Conservation (phyloP, 352 stramenopile genomes). For the Stephanocyclus meneghinianus region DNA sequence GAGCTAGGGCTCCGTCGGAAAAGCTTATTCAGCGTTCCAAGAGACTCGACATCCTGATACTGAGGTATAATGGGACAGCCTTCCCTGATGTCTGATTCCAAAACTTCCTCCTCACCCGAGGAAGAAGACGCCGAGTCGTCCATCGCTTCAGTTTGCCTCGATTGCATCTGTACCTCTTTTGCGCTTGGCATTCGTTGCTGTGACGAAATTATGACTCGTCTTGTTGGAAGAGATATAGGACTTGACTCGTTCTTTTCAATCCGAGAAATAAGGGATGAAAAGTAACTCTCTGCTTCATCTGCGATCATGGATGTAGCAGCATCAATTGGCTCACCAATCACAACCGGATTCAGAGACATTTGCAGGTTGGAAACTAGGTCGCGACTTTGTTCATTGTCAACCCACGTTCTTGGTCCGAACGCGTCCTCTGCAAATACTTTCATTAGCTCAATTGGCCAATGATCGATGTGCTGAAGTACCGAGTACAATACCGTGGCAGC, state of each 20-base stretch:
- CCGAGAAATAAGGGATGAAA: constrained; percentile 22
- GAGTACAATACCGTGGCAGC: constrained; percentile 66
- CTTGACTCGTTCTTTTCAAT: not conserved
- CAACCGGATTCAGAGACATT: constrained; percentile 19
- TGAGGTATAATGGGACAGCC: not conserved
- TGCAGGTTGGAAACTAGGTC: constrained; percentile 68
- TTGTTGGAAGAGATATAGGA: not conserved
- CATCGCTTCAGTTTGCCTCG: constrained; percentile 10
- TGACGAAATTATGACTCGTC: not conserved
- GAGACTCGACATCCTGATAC: not conserved
- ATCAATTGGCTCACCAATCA: constrained; percentile 8
- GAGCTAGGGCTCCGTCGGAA: constrained; percentile 12
- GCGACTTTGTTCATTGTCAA: constrained; percentile 56
- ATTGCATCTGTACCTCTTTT: constrained; percentile 24
- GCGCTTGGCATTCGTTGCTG: constrained; percentile 16
- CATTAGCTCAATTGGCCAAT: constrained; percentile 71
- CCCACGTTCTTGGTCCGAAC: constrained; percentile 70
- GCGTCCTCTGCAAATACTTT: constrained; percentile 71
- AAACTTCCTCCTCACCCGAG: constrained; percentile 63
- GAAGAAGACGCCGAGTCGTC: constrained; percentile 41
- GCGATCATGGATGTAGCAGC: constrained; percentile 12
- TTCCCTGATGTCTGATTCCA: constrained; percentile 15
- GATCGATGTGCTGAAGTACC: constrained; percentile 61
- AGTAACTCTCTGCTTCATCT: constrained; percentile 44
- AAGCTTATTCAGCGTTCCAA: constrained; percentile 2